phyloP scores from a whole-genome alignment of 768 basidiomycete species.

The Leucocoprinus birnbaumii region DNA sequence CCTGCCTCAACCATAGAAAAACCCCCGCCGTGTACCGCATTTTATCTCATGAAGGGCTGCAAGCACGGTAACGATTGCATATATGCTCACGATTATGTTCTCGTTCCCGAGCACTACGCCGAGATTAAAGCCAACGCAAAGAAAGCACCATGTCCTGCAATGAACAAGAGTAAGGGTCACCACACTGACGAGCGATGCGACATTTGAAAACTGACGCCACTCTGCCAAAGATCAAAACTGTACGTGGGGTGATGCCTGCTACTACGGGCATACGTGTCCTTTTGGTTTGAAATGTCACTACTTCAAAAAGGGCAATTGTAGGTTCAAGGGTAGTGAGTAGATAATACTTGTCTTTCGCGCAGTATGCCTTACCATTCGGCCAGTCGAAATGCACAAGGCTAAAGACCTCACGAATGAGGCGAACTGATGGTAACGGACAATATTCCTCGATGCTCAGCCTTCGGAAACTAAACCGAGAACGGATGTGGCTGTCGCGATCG shows the following conservation, averaged over 20 bases:
- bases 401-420: constrained; percentile 7
- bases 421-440: background rate
- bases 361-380: constrained; percentile 16
- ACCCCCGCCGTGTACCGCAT: constrained; percentile 66
- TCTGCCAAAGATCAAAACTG: constrained; percentile 46
- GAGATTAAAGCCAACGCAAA: constrained; percentile 56
- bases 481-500: constrained; percentile 23
- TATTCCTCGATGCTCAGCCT: background rate
- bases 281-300: constrained; percentile 39
- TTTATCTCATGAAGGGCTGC: constrained; percentile 55
- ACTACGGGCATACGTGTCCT: constrained; percentile 52
- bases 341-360: background rate
- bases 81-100: constrained; percentile 60
- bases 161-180: constrained; percentile 47
- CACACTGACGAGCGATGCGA: background rate
- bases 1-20: constrained; percentile 36
- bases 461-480: constrained; percentile 1
- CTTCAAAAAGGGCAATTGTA: constrained; percentile 55
- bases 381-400: constrained; percentile 42
- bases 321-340: constrained; percentile 55
- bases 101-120: constrained; percentile 49
- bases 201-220: background rate
- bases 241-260: constrained; percentile 58
- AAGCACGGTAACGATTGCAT: constrained; percentile 56
- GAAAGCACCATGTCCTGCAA: constrained; percentile 58